Conservation (phyloP, 2,329 filamentous ascomycete species). For the Pseudogymnoascus sp. region DNA sequence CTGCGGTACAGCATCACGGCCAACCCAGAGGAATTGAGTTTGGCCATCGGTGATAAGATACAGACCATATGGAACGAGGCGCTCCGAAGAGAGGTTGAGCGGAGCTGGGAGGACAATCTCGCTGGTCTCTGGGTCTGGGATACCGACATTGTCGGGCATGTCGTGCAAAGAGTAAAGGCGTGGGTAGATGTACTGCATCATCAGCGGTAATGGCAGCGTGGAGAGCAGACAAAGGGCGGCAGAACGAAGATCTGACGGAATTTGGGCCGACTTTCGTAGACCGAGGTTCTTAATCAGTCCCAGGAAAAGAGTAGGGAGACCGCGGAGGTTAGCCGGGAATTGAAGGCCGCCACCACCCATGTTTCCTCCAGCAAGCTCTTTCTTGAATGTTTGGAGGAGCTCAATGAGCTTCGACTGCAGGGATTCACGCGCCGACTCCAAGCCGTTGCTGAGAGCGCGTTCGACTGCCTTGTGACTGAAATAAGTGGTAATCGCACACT, state of each 20-base stretch:
- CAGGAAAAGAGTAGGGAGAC: slow-evolving; percentile 81
- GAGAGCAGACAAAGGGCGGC: slow-evolving; percentile 91
- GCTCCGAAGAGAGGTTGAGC: slow-evolving; percentile 78
- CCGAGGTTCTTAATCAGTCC: slow-evolving; percentile 95
- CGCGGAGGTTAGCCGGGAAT: slow-evolving; percentile 86
- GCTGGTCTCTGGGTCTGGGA: slow-evolving; percentile 76
- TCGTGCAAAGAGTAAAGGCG: slow-evolving; percentile 82
- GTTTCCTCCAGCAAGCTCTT: slow-evolving; percentile 90
- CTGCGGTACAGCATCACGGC: slow-evolving; percentile 84
- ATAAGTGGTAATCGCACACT: slow-evolving; percentile 85
- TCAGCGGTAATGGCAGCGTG: slow-evolving; percentile 77
- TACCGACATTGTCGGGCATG: slow-evolving; percentile 89
- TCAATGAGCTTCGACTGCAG: slow-evolving; percentile 88
- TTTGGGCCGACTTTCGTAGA: slow-evolving; percentile 84
- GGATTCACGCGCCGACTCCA: slow-evolving; percentile 85
- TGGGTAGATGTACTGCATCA: slow-evolving; percentile 90
- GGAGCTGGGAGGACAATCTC: slow-evolving; percentile 82
- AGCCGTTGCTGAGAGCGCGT: slow-evolving; percentile 70
- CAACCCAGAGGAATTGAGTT: slow-evolving; percentile 96
- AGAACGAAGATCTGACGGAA: slow-evolving; percentile 86
- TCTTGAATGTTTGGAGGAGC: slow-evolving; percentile 89
- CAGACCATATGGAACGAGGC: slow-evolving; percentile 78
- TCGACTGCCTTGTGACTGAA: slow-evolving; percentile 98
- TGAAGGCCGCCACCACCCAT: slow-evolving; percentile 88
- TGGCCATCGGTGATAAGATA: slow-evolving; percentile 97